Base-by-base conservation (phyloP, 139 green algal genomes). In the Yamagishiella unicocca region DNA sequence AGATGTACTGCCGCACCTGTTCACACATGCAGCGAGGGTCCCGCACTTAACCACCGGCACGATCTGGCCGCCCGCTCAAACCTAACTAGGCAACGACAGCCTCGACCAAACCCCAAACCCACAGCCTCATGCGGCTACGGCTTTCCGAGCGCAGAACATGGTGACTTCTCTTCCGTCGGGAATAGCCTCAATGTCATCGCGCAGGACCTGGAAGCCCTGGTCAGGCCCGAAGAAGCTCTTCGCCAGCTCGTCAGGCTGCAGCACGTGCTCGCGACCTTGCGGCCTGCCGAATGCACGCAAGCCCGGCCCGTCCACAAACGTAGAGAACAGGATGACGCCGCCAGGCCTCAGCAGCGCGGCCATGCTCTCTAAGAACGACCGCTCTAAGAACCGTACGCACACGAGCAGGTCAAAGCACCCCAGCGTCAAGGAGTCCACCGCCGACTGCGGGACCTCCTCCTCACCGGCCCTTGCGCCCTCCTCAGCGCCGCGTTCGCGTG, bases 201-300 rank as follows among this genome's bases (percentile, higher is more conserved):
- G 40, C 50, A 91, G 19, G 53, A 93, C 87, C 45, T 68, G 19
- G 53, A 93, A 93, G 4, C 90, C 90, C 54, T 93, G 90, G 24
- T 37, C 27, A 24, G 71, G 62, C 2, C 90, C 90, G 61, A 93
- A 93, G 53, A 67, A 83, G 22, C 21, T 19, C 0, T 17, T 43
- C 3, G 71, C 62, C 37, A 93, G 83, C 71, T 93, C 90, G 29
- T 79, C 87, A 24, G 50, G 83, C 78, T 91, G 78, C 83, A 93
- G 87, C 70, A 93, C 68, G 40, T 93, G 87, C n/a, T 89, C 72
- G 17, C 53, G 50, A 22, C 87, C 87, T n/a, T 46, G 42, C 2
- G 90, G 90, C 54, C 90, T 53, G 14, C 87, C 90, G 85, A 93
- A 91, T 6, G 83, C 83, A 19, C 83, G 71, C 53, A 88, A 22